These are phyloP conservation scores for Populus alba DNA, from an alignment of 345 rosid species.

Conservation along the genomic window DNA sequence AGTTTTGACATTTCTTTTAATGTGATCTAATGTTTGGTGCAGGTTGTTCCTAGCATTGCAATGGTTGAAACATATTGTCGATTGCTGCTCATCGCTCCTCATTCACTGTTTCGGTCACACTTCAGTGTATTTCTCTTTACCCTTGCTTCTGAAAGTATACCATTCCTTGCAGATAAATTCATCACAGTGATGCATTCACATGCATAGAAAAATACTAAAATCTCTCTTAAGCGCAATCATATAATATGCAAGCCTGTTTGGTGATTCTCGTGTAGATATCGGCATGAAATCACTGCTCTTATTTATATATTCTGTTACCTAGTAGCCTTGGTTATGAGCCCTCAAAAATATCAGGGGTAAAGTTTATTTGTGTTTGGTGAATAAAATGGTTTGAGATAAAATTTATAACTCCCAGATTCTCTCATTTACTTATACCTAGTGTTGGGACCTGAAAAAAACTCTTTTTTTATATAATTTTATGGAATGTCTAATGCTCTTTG, in stretches of 20 bases:
- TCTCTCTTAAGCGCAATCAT: slow-evolving; percentile 1
- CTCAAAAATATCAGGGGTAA: too few relatives aligned
- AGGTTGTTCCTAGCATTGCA: slow-evolving; percentile 96
- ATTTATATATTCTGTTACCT: too few relatives aligned
- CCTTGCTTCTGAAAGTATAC: slow-evolving; percentile 10
- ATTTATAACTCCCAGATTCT: too few relatives aligned
- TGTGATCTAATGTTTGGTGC: slow-evolving; percentile 29
- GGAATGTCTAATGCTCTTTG: too few relatives aligned
- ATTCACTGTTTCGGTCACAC: slow-evolving; percentile 82
- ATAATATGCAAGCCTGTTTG: neutral
- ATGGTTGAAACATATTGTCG: slow-evolving; percentile 98
- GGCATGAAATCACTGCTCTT: too few relatives aligned
- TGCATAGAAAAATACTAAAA: neutral
- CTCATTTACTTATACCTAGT: too few relatives aligned
- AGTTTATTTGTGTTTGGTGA: too few relatives aligned
- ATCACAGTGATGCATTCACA: slow-evolving; percentile 6
- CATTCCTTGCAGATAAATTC: slow-evolving; percentile 3
- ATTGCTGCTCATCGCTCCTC: slow-evolving; percentile 85
- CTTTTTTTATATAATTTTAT: too few relatives aligned
- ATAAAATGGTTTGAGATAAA: too few relatives aligned
- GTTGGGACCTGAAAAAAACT: too few relatives aligned
- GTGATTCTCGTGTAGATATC: too few relatives aligned
- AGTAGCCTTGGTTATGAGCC: too few relatives aligned
- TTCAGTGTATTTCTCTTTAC: slow-evolving; percentile 63
- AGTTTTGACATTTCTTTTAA: slow-evolving; percentile 2